Conservation (phyloP, 306 rosid species). For the Cucurbita argyrosperma region DNA sequence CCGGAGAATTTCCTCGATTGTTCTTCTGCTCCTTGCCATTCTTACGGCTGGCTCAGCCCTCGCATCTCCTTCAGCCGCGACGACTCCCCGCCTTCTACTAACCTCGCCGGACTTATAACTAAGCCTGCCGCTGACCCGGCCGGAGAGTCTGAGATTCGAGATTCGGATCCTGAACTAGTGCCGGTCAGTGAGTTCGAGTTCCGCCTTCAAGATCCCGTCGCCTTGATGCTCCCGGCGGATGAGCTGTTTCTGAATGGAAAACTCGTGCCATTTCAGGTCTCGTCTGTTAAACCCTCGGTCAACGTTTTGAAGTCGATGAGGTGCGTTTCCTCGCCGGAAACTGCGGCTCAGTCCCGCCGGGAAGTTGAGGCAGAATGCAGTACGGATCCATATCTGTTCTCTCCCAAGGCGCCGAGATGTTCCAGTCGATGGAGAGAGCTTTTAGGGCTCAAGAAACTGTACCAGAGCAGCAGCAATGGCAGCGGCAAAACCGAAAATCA, state of each 20-base stretch:
- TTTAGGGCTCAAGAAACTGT: conserved; percentile 55
- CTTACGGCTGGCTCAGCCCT: conserved; percentile 57
- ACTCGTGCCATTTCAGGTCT: conserved; percentile 59
- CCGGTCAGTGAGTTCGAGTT: conserved; percentile 60
- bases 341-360: conserved; percentile 17
- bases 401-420: conserved; percentile 96
- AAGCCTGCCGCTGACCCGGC: not conserved
- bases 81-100: conserved; percentile 4
- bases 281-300: conserved; percentile 20
- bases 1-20: conserved; percentile 51
- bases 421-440: conserved; percentile 90
- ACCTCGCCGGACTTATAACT: conserved; percentile 5
- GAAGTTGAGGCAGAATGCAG: conserved; percentile 15
- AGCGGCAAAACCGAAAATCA: conserved; percentile 19
- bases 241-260: conserved; percentile 83
- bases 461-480: conserved; percentile 19
- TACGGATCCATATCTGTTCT: conserved; percentile 51
- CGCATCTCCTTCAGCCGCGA: conserved; percentile 39
- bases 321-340: conserved; percentile 14
- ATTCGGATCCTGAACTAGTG: conserved; percentile 41
- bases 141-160: conserved; percentile 15
- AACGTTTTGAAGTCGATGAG: conserved; percentile 3
- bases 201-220: conserved; percentile 56
- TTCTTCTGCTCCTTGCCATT: conserved; percentile 27
- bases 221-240: conserved; percentile 87